Base-by-base conservation (phyloP, 2,329 filamentous ascomycete species). In the Fusarium pseudocircinatum region DNA sequence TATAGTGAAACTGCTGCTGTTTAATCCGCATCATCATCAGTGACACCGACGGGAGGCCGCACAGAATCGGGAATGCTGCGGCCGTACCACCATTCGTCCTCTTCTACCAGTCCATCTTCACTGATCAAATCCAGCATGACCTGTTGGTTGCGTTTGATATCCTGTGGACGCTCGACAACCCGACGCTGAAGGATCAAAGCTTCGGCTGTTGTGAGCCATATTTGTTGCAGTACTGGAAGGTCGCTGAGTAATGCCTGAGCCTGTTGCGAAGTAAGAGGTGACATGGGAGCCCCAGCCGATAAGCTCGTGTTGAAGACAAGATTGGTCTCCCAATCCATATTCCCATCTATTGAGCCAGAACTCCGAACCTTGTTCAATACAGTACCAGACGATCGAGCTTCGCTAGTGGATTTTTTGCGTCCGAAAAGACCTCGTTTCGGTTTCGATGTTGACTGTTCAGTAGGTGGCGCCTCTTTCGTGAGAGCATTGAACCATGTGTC, bases 21-120 rank as follows among this genome's bases (percentile, higher is more conserved):
- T 77, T 70, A 82, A 62, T 83, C 82, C 39, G 82, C 81, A 71
- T 89, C 88, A 65, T 89, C 87, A 70, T 89, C 87, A 62, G 86
- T 86, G 28, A 83, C 84, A 67, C 86, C 85, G 3, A 72, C 68
- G 18, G 86, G 84, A 42, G 88, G 87, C 42, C 85, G 84, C 52
- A 90, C 83, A n/a, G 87, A 88, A 37, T 87, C 87, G n/a, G 87
- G 85, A 5, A 85, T 84, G 39, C 81, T 82, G 58, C 84, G 85
- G 50, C 89, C 88, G 74, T 90, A 90, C 83, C 87, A 86, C 88
- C 90, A 92, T 72, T 91, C 87, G 69, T 92, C 90, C 78, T 90
- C 86, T 62, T 89, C 87, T 26, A 86, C 86, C 26, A 87, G 81
- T 24, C 87, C 88, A 61, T 91, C 88, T 67, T 91, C 89, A 54